phyloP scores from a whole-genome alignment of 2,329 filamentous ascomycete species.

The Coniochaeta pulveracea region DNA sequence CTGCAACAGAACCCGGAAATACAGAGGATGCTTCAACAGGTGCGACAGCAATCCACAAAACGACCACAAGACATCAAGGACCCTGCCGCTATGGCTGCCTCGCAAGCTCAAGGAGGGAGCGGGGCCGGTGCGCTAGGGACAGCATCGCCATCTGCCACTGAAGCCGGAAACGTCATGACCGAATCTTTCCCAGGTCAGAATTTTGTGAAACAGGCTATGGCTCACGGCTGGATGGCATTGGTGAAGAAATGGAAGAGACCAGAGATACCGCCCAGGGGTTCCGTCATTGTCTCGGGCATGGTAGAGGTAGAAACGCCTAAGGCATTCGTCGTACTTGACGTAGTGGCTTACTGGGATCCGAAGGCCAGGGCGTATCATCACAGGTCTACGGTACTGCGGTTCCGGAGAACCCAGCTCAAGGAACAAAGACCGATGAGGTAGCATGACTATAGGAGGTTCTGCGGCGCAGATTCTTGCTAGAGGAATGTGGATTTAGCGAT shows the following conservation, averaged over 20 bases:
- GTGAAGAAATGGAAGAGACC: conserved; percentile 36
- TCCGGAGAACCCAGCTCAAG: conserved; percentile 32
- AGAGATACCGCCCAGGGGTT: conserved; percentile 35
- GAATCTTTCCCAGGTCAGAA: conserved; percentile 10
- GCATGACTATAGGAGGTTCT: too few species aligned
- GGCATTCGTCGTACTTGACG: conserved; percentile 37
- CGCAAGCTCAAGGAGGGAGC: conserved; percentile 6
- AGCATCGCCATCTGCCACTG: not conserved
- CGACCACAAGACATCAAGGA: conserved; percentile 12
- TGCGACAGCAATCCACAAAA: conserved; percentile 13
- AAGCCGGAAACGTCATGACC: conserved; percentile 10
- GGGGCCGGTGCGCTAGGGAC: conserved; percentile 9
- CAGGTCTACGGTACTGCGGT: conserved; percentile 22
- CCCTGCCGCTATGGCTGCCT: conserved; percentile 9
- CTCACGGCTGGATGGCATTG: too few species aligned
- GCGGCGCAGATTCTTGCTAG: too few species aligned
- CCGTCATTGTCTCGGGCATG: conserved; percentile 39
- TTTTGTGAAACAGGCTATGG: too few species aligned
- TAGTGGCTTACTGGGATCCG: conserved; percentile 43
- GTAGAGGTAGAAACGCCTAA: conserved; percentile 38
- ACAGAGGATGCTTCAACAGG: conserved; percentile 17
- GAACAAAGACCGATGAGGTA: conserved; percentile 19
- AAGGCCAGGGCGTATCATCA: conserved; percentile 34
- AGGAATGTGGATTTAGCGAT: too few species aligned
- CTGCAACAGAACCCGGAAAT: conserved; percentile 18